Percentiles rank a stretch among this genome's conserved stretches.
Conservation (phyloP, 169 alveolate species). For the Hepatocystis sp. region DNA sequence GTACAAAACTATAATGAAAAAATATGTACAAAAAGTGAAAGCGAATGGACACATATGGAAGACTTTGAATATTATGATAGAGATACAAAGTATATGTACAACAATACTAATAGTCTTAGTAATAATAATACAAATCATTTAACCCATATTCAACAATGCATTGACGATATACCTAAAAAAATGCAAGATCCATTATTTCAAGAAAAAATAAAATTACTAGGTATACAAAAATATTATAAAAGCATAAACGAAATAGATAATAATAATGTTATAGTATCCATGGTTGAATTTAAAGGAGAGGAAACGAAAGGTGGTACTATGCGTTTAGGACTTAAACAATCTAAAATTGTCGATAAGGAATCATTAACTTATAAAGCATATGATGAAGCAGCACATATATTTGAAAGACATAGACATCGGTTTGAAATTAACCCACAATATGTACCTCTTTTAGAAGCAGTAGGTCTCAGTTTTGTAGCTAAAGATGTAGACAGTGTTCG, state of each 20-base stretch:
- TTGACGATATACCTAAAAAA: conserved; percentile 48
- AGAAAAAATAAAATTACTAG: conserved; percentile 59
- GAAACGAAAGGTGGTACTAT: conserved; percentile 92
- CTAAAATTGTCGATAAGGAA: conserved; percentile 87
- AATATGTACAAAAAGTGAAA: too few species aligned
- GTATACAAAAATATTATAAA: conserved; percentile 56
- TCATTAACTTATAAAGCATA: conserved; percentile 93
- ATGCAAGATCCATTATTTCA: conserved; percentile 15
- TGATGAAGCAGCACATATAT: conserved; percentile 86
- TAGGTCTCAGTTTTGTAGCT: conserved; percentile 93
- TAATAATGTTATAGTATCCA: conserved; percentile 74
- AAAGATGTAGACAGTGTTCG: conserved; percentile 91
- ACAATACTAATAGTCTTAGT: conserved; percentile 1
- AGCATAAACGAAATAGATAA: conserved; percentile 69
- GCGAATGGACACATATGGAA: too few species aligned
- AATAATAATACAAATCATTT: too few species aligned
- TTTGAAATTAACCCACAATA: conserved; percentile 93
- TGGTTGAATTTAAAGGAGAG: conserved; percentile 84
- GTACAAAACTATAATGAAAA: conserved; percentile 53
- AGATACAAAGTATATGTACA: too few species aligned
- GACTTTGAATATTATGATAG: too few species aligned
- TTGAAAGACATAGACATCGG: conserved; percentile 97
- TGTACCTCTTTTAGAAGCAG: conserved; percentile 86
- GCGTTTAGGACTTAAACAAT: conserved; percentile 94
- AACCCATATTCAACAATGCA: conserved; percentile 21